Base-by-base conservation (phyloP, 176 grass and related monocot species). In the Cocos nucifera region DNA sequence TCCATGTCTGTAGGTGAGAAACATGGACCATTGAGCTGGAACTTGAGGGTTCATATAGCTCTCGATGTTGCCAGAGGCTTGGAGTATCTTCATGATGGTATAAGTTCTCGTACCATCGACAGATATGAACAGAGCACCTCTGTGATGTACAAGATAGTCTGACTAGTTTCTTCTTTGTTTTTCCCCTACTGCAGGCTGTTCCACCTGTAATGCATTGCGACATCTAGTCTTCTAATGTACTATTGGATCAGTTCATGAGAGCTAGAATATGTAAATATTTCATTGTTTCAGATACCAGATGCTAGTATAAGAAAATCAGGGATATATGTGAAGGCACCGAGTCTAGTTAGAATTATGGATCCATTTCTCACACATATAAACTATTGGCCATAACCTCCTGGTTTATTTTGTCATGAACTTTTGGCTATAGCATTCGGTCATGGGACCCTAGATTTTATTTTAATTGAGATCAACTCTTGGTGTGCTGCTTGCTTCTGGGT, bases 61-160 rank as follows among this genome's bases (percentile, higher is more conserved):
- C 54, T 97, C 48, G 87, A 92, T 97, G 93, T 91, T 64, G 93
- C 87, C 48, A 78, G 70, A 76, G 93, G 93, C 56, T 68, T 97
- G 69, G 93, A 97, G 71, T 97, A 97, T 57, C 82, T 97, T 55
- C 93, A 97, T 64, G 93, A 97, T 52, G 87, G 87, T 67, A 87
- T 97, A 88, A 32, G 69, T 65, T 73, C 61, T 59, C 70, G 64
- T 71, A 52, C 27, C 51, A 23, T 48, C 58, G 3, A 20, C 65
- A 69, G 15, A 32, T 8, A 60, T 58, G 3, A 20, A 20, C 3
- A 66, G 66, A n/a, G 23, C 28, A 30, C 26, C 35, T 44, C 35
- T 44, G 35, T 44, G 2, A 44, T 44, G 49, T 58, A 24, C 53
- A 62, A 57, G 9, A 50, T 77, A 16, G 15, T 4, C 61, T 18